Base-by-base conservation (phyloP, 768 basidiomycete genomes). In the Suillus hirtellus region DNA sequence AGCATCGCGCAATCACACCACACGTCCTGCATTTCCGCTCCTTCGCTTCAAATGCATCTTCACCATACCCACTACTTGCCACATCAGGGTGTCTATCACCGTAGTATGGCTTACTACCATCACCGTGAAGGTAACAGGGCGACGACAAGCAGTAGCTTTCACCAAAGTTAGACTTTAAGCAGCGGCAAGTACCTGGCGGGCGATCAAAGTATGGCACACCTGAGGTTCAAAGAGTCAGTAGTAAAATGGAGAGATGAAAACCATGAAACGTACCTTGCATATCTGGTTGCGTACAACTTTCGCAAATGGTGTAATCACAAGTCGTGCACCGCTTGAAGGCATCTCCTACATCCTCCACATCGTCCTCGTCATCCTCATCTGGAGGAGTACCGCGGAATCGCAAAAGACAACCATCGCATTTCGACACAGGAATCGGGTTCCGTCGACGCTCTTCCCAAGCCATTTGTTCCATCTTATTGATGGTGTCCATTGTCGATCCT, bases 21-120 rank as follows among this genome's bases (percentile, higher is more conserved):
- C 69, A 70, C 8, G 67, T 67, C 59, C 58, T 64, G 64, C 69
- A 70, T 9, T 21, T 27, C 17, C 69, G 64, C 49, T 66, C 62
- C 58, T 60, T 56, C 0, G 43, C 34, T 60, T 69, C 66, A 12
- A 68, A 70, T 24, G 69, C 66, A 65, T 54, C 46, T 34, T 53
- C 52, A n/a, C 19, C 11, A 12, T 53, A 53, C 19, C 34, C 52
- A 53, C 52, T 53, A 6, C 34, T 19, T 19, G 34, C 52, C 0
- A 53, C n/a, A n/a, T 53, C 19, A 7, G 52, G 52, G 34, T 53
- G 52, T 7, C 52, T 35, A 7, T 53, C 52, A 35, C 19, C 52
- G 6, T 53, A 11, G 11, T 53, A 53, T 35, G 52, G 34, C 11
- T 53, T 34, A 12, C 6, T 34, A n/a, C 52, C 52, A 5, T 34